These are phyloP conservation scores for Macrolepiota albuminosa DNA, from an alignment of 768 basidiomycete species.

Conservation along the genomic window DNA sequence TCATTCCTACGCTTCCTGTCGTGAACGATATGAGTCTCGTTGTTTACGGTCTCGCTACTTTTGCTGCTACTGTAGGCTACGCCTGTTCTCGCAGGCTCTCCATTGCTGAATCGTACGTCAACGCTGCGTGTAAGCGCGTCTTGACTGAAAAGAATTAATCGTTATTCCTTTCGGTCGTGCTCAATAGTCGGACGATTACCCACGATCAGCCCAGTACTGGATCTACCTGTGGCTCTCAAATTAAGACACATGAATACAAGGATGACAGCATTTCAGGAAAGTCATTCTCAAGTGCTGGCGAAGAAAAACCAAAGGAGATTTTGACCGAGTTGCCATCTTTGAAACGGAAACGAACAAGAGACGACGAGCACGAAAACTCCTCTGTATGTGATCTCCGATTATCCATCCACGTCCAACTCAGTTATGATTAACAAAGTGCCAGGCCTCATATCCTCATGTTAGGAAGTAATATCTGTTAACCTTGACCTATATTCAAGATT, in stretches of 20 bases:
- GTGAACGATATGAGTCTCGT: constrained; percentile 49
- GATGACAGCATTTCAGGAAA: neutral
- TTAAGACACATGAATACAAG: neutral
- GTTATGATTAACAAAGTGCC: constrained; percentile 9
- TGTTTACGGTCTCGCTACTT: constrained; percentile 52
- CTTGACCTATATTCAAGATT: neutral
- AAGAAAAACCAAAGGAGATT: neutral
- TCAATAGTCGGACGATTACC: constrained; percentile 6
- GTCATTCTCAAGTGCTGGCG: neutral
- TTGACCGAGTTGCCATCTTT: constrained; percentile 7
- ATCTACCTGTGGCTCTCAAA: neutral
- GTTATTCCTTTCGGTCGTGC: constrained; percentile 5
- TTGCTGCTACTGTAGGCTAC: constrained; percentile 57
- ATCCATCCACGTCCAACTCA: neutral
- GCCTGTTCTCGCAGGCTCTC: constrained; percentile 42
- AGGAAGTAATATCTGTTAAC: constrained; percentile 10
- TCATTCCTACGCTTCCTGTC: constrained; percentile 36
- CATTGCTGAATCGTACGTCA: constrained; percentile 24
- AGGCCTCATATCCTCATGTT: constrained; percentile 44
- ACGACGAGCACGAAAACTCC: constrained; percentile 18
- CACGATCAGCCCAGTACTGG: constrained; percentile 5
- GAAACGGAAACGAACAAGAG: constrained; percentile 26
- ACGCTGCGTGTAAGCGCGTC: constrained; percentile 4
- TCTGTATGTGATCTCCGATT: constrained; percentile 7
- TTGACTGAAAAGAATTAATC: neutral